These are phyloP conservation scores for Diplodia scrobiculata DNA, from an alignment of 2,329 filamentous ascomycete species.

Conservation along the genomic window DNA sequence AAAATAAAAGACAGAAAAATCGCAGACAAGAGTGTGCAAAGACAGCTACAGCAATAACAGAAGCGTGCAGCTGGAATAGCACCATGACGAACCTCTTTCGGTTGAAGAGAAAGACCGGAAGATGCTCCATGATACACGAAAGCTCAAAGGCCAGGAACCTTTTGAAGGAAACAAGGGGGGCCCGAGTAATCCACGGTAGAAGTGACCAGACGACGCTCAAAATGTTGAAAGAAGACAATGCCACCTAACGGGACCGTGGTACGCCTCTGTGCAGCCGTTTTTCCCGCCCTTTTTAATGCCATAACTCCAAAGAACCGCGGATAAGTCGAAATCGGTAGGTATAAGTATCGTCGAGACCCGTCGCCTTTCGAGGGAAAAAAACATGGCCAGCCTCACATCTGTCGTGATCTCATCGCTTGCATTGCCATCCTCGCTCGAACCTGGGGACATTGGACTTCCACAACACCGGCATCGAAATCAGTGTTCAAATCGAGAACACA, in stretches of 20 bases:
- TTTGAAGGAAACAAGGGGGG: background rate
- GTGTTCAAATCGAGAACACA: background rate
- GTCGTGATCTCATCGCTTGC: too few species aligned
- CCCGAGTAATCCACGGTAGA: background rate
- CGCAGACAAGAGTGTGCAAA: background rate
- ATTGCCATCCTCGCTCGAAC: background rate
- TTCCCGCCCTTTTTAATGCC: conserved; percentile 3
- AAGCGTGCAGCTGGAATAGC: background rate
- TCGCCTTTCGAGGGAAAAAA: background rate
- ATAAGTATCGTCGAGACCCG: background rate
- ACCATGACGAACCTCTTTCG: background rate
- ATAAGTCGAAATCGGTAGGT: conserved; percentile 4
- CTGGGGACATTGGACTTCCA: background rate
- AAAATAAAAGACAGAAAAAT: background rate
- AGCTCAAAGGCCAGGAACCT: background rate
- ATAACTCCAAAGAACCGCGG: conserved; percentile 5
- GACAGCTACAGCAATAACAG: background rate
- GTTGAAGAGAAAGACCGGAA: background rate
- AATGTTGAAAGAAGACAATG: background rate
- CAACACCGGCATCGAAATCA: background rate
- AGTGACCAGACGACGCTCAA: background rate
- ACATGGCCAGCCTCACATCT: too few species aligned
- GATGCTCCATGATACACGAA: background rate
- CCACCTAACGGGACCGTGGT: conserved; percentile 14
- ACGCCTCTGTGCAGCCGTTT: conserved; percentile 7